These are phyloP conservation scores for Dendryphion nanum DNA, from an alignment of 2,329 filamentous ascomycete species.

Conservation along the genomic window DNA sequence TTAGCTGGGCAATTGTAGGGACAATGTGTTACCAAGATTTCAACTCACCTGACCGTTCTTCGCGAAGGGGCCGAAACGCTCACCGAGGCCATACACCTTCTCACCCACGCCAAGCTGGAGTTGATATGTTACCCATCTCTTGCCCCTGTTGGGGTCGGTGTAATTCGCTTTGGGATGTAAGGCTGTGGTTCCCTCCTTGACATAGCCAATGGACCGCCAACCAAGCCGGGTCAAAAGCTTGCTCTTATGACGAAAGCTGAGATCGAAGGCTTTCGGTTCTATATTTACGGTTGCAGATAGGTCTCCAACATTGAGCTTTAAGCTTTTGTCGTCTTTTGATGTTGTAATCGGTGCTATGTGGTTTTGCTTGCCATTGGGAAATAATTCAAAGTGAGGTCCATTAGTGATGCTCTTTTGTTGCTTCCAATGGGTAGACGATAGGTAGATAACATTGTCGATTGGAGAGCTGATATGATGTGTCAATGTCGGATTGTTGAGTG, in stretches of 20 bases:
- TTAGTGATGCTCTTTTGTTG: conserved; percentile 10
- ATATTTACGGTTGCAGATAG: conserved; percentile 10
- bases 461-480: conserved; percentile 12
- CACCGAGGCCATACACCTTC: conserved; percentile 12
- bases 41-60: conserved; percentile 11
- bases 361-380: conserved; percentile 8
- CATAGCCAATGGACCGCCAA: conserved; percentile 12
- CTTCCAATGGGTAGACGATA: conserved; percentile 10
- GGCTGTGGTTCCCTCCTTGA: conserved; percentile 11
- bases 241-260: conserved; percentile 8
- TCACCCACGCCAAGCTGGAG: conserved; percentile 11
- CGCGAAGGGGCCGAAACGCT: conserved; percentile 10
- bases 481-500: conserved; percentile 11
- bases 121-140: conserved; percentile 13
- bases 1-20: neutral
- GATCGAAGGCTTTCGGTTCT: conserved; percentile 8
- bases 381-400: conserved; percentile 9
- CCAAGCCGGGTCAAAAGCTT: conserved; percentile 9
- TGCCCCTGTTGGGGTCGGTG: conserved; percentile 12
- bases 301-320: conserved; percentile 10
- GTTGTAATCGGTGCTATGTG: conserved; percentile 6
- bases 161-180: conserved; percentile 13
- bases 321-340: conserved; percentile 5
- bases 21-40: neutral
- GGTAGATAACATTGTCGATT: conserved; percentile 11